Evolutionary conservation across 768 basidiomycete genomes (phyloP).

Genomic region (Myochromella boudieri): DNA sequence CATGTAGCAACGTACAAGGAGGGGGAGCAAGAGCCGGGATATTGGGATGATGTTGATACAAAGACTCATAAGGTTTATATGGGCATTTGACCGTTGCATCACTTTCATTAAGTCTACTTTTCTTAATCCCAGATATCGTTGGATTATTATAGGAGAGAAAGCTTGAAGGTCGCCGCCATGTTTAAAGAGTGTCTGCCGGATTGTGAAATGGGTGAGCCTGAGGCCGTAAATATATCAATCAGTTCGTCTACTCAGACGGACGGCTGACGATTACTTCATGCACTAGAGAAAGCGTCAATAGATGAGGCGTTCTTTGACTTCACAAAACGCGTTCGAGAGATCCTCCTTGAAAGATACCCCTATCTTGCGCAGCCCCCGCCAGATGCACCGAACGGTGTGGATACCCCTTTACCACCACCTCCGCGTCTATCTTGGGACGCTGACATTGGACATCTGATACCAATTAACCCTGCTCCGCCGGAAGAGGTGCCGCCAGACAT

Average conservation of each 20-base stretch:
- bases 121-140: conserved; percentile 77
- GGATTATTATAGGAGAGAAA: conserved; percentile 91
- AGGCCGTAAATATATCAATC: background rate
- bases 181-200: conserved; percentile 79
- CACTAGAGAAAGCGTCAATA: conserved; percentile 90
- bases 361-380: conserved; percentile 70
- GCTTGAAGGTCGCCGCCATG: conserved; percentile 77
- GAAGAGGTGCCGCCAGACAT: conserved; percentile 16
- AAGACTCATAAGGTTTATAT: conserved; percentile 82
- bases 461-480: conserved; percentile 39
- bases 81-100: background rate
- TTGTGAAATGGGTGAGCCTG: conserved; percentile 72
- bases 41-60: conserved; percentile 89
- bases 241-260: background rate
- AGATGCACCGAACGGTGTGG: conserved; percentile 67
- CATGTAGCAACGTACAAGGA: conserved; percentile 96
- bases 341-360: conserved; percentile 73
- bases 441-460: conserved; percentile 62
- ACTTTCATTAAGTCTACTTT: background rate
- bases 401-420: conserved; percentile 76
- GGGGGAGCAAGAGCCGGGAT: conserved; percentile 83
- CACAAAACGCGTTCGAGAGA: conserved; percentile 74
- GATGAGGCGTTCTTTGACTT: conserved; percentile 97
- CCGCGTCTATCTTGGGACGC: conserved; percentile 64
- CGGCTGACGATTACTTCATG: background rate